Base-by-base conservation (phyloP, 2,329 filamentous ascomycete genomes). In the Metarhizium album region DNA sequence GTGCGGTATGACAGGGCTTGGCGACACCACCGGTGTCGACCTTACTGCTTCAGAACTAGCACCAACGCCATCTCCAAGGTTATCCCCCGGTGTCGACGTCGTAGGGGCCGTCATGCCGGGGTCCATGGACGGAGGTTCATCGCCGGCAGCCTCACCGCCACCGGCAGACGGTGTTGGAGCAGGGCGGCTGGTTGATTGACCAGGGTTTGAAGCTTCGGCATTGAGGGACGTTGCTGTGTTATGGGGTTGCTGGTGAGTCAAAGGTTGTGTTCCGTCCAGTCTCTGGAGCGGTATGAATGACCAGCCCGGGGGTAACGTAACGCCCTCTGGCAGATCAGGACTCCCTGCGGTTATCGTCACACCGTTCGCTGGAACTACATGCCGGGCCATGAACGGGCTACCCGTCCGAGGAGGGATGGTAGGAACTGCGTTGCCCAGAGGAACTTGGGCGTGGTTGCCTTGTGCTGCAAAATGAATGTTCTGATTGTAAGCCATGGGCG, bases 221-320 rank as follows among this genome's bases (percentile, higher is more conserved):
- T 51, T 50, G 2, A 53, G 43, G 7, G 55, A 46, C 14, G 57
- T 53, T 24, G 58, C 58, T 11, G 33, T 6, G n/a, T 24, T 29
- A 18, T 27, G 31, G 18, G 23, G 31, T 16, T 18, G 53, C 55
- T 11, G 60, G 54, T 48, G 59, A 60, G 9, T 59, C 56, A 13
- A 49, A 23, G 27, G 58, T 31, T 16, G 47, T 59, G 18, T 45
- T 63, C 66, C 70, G 47, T 78, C 74, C 8, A 79, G 57, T 23
- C 78, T 72, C 55, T 83, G 75, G 2, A 86, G 69, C 23, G 82
- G 82, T 45, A 84, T 67, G 38, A 86, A 64, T 22, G 79, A 78
- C 82, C 82, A 86, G 4, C 82, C 82, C 27, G 75, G 72, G 2
- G 82, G 82, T 20, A 86, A 74, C 4, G 76, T 72, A n/a, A 86